phyloP scores from a whole-genome alignment of 1,284 basidiomycete species.

The Mycosarcoma mackinlayi region DNA sequence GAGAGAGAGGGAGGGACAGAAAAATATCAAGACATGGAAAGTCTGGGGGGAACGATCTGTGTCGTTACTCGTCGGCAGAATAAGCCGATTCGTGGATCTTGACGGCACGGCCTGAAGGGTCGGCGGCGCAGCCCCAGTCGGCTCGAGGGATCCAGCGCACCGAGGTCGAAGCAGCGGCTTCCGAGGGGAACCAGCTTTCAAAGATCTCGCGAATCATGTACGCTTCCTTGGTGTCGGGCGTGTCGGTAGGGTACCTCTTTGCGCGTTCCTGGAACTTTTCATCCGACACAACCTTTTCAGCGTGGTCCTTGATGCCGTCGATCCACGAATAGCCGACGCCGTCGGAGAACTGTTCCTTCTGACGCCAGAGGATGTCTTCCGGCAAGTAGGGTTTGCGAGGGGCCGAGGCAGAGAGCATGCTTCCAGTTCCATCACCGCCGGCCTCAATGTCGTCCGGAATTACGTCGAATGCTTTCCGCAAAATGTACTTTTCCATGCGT shows the following conservation, averaged over 20 bases:
- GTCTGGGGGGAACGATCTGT: no score
- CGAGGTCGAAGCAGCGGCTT: conserved; percentile 89
- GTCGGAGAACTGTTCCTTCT: conserved; percentile 99
- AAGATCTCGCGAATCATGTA: conserved; percentile 95
- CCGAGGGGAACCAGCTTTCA: conserved; percentile 79
- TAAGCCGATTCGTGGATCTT: conserved; percentile 96
- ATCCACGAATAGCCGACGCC: conserved; percentile 99
- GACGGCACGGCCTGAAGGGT: conserved; percentile 94
- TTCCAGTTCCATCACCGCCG: conserved; percentile 40
- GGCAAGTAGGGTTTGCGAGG: conserved; percentile 81
- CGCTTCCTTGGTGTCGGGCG: conserved; percentile 96
- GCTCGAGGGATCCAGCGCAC: conserved; percentile 75
- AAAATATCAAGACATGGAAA: no score
- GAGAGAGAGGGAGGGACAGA: no score
- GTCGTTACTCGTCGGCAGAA: conserved; percentile 43
- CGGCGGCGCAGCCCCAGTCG: conserved; percentile 94
- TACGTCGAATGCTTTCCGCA: conserved; percentile 96
- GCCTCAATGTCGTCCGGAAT: conserved; percentile 79
- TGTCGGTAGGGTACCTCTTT: conserved; percentile 82
- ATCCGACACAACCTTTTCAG: conserved; percentile 81
- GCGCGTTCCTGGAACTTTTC: conserved; percentile 80
- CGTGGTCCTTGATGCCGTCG: conserved; percentile 96
- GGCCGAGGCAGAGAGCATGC: conserved; percentile 11
- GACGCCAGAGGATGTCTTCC: conserved; percentile 93
- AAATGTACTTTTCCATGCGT: conserved; percentile 78